phyloP scores from a whole-genome alignment of 805 yeast species.

The Blastobotrys terrestris region DNA sequence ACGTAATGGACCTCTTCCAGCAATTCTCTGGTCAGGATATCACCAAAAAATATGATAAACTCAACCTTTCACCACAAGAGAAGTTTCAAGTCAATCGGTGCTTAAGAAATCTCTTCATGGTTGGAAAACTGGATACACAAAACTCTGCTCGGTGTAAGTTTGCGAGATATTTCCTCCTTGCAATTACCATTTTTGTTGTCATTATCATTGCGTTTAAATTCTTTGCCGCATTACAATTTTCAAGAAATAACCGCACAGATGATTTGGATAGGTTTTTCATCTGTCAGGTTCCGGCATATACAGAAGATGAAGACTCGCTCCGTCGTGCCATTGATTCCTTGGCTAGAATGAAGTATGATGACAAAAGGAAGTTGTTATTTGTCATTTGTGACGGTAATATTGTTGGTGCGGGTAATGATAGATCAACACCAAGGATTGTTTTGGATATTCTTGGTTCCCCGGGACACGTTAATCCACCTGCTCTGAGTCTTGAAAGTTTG shows the following conservation, averaged over 20 bases:
- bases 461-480: conserved; percentile 46
- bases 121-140: conserved; percentile 36
- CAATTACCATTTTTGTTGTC: conserved; percentile 34
- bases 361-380: conserved; percentile 51
- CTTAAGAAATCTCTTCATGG: conserved; percentile 34
- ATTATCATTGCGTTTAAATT: conserved; percentile 33
- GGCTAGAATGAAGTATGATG: conserved; percentile 53
- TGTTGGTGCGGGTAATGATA: conserved; percentile 56
- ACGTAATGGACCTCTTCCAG: conserved; percentile 30
- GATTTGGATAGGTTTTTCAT: conserved; percentile 35
- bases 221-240: conserved; percentile 37
- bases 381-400: conserved; percentile 57
- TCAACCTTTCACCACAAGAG: conserved; percentile 22
- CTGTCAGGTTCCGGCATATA: conserved; percentile 51
- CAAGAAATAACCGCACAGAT: conserved; percentile 31
- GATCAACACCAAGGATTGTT: conserved; percentile 52
- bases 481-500: conserved; percentile 49
- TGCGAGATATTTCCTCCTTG: conserved; percentile 38
- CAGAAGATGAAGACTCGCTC: conserved; percentile 51
- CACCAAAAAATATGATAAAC: conserved; percentile 22
- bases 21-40: conserved; percentile 33
- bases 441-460: conserved; percentile 49
- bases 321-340: conserved; percentile 54
- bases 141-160: conserved; percentile 34
- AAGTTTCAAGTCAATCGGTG: conserved; percentile 30